Evolutionary conservation across 2,329 filamentous ascomycete species (phyloP).

Genomic region (Stylonectria norvegica): DNA sequence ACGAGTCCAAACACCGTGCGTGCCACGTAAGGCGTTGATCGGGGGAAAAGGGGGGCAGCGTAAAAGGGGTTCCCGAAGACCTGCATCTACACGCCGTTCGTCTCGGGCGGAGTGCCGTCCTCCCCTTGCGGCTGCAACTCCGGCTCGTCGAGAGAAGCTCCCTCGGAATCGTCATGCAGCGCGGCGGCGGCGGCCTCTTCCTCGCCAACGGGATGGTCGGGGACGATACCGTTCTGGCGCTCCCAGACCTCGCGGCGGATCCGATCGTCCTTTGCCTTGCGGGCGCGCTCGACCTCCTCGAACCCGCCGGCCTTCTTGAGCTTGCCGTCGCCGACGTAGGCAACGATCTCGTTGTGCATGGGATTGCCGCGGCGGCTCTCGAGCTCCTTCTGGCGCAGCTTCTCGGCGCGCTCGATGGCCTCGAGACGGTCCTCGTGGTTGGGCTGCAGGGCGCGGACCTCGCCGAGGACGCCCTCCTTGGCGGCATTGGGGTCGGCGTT

Average conservation of each 20-base stretch:
- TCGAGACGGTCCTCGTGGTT: conserved; percentile 93
- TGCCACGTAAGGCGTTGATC: too few species aligned
- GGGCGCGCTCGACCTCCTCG: conserved; percentile 84
- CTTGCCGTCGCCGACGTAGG: conserved; percentile 84
- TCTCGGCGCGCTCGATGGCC: conserved; percentile 96
- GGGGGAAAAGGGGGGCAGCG: too few species aligned
- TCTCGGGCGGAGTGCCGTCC: neutral
- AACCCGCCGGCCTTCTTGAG: conserved; percentile 95
- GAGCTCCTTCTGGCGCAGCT: conserved; percentile 83
- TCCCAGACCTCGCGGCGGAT: conserved; percentile 78
- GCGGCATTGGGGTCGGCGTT: conserved; percentile 70
- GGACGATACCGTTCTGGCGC: conserved; percentile 55
- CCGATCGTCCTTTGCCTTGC: conserved; percentile 81
- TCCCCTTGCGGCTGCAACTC: too few species aligned
- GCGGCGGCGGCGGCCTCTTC: conserved; percentile 24
- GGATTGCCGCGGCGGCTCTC: conserved; percentile 69
- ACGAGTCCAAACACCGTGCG: too few species aligned
- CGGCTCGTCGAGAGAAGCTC: conserved; percentile 10
- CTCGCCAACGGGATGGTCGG: conserved; percentile 42
- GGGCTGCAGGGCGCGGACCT: conserved; percentile 87
- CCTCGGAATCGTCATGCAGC: conserved; percentile 10
- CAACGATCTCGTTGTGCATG: conserved; percentile 79
- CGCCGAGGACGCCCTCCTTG: conserved; percentile 87
- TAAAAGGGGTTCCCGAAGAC: too few species aligned
- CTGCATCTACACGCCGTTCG: conserved; percentile 16